A percentile compares a stretch with the other conserved stretches of the same genome.
These are phyloP conservation scores for Pseudocercospora crystallina DNA, from an alignment of 2,329 filamentous ascomycete species.

Conservation along the genomic window DNA sequence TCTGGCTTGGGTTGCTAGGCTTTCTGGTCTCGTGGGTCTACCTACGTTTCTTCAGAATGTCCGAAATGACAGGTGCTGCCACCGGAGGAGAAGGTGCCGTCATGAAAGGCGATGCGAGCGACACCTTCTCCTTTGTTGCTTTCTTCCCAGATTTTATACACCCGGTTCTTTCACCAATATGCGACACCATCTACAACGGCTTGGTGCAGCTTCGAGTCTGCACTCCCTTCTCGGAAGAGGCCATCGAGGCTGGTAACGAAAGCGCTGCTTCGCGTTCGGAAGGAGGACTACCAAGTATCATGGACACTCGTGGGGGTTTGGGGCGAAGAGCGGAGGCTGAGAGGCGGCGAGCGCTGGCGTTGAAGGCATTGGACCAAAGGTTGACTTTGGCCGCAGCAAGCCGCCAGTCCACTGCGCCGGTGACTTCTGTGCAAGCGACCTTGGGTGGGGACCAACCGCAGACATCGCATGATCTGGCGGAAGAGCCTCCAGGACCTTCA, in stretches of 20 bases:
- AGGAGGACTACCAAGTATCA: slow-evolving; percentile 59
- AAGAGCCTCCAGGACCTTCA: too few relatives aligned
- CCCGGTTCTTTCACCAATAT: slow-evolving; percentile 70
- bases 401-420: slow-evolving; percentile 14
- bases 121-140: slow-evolving; percentile 92
- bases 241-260: slow-evolving; percentile 71
- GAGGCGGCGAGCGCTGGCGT: slow-evolving; percentile 78
- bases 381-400: slow-evolving; percentile 72
- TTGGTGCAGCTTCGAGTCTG: slow-evolving; percentile 76
- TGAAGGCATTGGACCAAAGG: slow-evolving; percentile 89
- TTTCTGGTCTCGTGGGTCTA: slow-evolving; percentile 92
- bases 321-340: slow-evolving; percentile 77
- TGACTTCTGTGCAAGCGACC: slow-evolving; percentile 23
- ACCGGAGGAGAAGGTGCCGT: slow-evolving; percentile 50
- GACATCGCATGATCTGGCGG: too few relatives aligned
- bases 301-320: slow-evolving; percentile 51
- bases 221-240: slow-evolving; percentile 79
- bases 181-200: slow-evolving; percentile 70
- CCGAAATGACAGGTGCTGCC: slow-evolving; percentile 45
- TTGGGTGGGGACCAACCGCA: slow-evolving; percentile 4
- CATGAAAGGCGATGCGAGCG: slow-evolving; percentile 86
- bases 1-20: slow-evolving; percentile 76
- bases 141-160: slow-evolving; percentile 89
- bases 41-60: slow-evolving; percentile 88
- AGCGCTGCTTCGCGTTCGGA: slow-evolving; percentile 67